Percentiles rank a stretch among this genome's conserved stretches.
phyloP scores from a whole-genome alignment of 805 yeast species.

The Allodekkera sacchari region DNA sequence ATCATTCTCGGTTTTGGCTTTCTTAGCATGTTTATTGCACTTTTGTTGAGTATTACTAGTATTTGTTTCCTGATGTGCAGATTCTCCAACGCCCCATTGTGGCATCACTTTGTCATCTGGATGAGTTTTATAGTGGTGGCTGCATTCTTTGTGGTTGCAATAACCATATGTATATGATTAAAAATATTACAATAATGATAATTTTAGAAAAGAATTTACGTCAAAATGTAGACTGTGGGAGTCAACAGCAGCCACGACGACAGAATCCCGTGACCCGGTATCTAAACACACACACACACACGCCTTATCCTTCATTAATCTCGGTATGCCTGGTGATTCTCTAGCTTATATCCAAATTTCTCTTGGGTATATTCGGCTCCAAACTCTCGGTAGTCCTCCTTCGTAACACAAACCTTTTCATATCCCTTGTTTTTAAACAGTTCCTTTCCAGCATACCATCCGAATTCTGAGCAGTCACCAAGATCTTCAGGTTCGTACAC shows the following conservation, averaged over 20 bases:
- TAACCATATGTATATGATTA: conserved; percentile 14
- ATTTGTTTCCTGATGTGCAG: conserved; percentile 37
- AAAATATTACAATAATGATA: neutral
- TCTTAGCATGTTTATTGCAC: conserved; percentile 33
- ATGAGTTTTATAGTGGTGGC: conserved; percentile 30
- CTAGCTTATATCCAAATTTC: conserved; percentile 24
- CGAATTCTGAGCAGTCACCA: conserved; percentile 30
- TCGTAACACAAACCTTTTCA: conserved; percentile 51
- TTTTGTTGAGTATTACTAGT: conserved; percentile 34
- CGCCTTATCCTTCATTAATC: too few relatives aligned
- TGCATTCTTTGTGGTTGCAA: conserved; percentile 35
- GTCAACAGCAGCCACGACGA: too few relatives aligned
- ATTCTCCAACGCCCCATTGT: conserved; percentile 26
- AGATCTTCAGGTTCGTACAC: conserved; percentile 25
- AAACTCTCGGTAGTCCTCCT: conserved; percentile 78
- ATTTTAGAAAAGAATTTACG: too few relatives aligned
- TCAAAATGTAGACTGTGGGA: neutral
- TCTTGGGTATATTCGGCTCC: conserved; percentile 44
- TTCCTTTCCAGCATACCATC: conserved; percentile 48
- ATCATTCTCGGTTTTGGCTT: conserved; percentile 27
- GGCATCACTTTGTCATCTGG: conserved; percentile 38
- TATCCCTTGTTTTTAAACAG: conserved; percentile 40
- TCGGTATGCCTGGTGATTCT: too few relatives aligned
- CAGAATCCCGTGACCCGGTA: too few relatives aligned
- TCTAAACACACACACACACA: too few relatives aligned